Percentiles rank a stretch among this genome's conserved stretches.
Evolutionary conservation across 2,329 filamentous ascomycete genomes (phyloP).

Genomic region (Colletotrichum camelliae): DNA sequence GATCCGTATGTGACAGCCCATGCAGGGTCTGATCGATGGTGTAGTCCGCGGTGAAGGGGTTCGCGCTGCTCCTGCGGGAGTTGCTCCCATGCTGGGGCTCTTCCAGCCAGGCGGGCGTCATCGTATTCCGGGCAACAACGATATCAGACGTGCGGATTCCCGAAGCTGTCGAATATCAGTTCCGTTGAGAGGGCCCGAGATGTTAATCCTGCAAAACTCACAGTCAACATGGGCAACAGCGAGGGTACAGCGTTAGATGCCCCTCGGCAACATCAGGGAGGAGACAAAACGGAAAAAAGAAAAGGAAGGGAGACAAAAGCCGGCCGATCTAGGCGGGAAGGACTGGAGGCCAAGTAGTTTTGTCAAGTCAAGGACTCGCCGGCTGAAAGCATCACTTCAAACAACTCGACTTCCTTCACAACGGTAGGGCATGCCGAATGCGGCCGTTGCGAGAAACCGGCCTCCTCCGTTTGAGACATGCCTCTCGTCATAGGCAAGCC

Average conservation of each 20-base stretch:
- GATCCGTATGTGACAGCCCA: not conserved
- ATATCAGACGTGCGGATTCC: not conserved
- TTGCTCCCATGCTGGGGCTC: constrained; percentile 5
- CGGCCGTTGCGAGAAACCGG: not conserved
- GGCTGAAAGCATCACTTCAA: constrained; percentile 1
- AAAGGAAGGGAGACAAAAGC: not conserved
- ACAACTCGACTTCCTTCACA: not conserved
- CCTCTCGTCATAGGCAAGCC: constrained; percentile 3
- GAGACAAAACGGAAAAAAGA: not conserved
- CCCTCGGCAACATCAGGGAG: not conserved
- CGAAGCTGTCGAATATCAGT: not conserved
- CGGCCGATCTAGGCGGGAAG: not conserved
- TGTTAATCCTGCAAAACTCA: not conserved
- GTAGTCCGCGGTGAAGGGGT: constrained; percentile 16
- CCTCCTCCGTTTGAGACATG: not conserved
- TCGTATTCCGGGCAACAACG: not conserved
- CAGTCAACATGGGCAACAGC: not conserved
- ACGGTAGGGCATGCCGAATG: constrained; percentile 12
- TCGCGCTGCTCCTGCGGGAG: constrained; percentile 2
- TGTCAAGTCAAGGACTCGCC: not conserved
- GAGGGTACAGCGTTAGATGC: not conserved
- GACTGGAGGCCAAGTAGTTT: not conserved
- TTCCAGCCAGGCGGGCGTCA: constrained; percentile 15
- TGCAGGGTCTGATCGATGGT: constrained; percentile 19
- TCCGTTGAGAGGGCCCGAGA: not conserved